Evolutionary conservation across 139 green algal genomes (phyloP), one percentile per base, ranked within the genome.

Genomic region (Klebsormidium nitens): DNA sequence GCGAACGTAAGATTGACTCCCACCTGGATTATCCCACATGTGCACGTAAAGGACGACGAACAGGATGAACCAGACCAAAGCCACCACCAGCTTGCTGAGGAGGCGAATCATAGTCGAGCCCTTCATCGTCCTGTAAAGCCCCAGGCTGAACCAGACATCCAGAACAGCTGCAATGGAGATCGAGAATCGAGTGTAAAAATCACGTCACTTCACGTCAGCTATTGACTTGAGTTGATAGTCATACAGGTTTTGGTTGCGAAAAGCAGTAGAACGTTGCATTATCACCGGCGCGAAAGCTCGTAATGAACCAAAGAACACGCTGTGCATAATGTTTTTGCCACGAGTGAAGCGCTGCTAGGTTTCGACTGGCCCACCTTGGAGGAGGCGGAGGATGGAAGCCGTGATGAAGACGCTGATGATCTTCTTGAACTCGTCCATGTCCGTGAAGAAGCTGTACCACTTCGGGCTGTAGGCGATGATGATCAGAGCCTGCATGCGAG

Each of bases 331-430:
- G n/a, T n/a, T n/a, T n/a, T n/a, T n/a, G n/a, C n/a, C n/a, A n/a
- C n/a, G n/a, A n/a, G n/a, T n/a, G n/a, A n/a, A n/a, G n/a, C n/a
- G n/a, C n/a, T n/a, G n/a, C n/a, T n/a, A n/a, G n/a, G n/a, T n/a
- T n/a, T n/a, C n/a, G n/a, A n/a, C n/a, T n/a, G 17, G 36, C 59
- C 49, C 17, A 66, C 59, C 32, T 31, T 66, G n/a, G 28, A 66
- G 36, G 66, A 70, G 28, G 40, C 59, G 23, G 26, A 74, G 34
- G 58, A 28, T 39, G 19, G 66, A 49, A 31, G 34, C 48, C 23
- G 66, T 74, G 58, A 74, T 74, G 66, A 74, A 74, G 34, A 32
- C 50, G 29, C n/a, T 74, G 48, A 74, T 49, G 6, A 74, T 31
- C 31, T 57, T 42, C 2, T 28, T 36, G 37, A 70, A n/a, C 11